Conservation (phyloP, 305 asterid species). For the Solanum hybrid region DNA sequence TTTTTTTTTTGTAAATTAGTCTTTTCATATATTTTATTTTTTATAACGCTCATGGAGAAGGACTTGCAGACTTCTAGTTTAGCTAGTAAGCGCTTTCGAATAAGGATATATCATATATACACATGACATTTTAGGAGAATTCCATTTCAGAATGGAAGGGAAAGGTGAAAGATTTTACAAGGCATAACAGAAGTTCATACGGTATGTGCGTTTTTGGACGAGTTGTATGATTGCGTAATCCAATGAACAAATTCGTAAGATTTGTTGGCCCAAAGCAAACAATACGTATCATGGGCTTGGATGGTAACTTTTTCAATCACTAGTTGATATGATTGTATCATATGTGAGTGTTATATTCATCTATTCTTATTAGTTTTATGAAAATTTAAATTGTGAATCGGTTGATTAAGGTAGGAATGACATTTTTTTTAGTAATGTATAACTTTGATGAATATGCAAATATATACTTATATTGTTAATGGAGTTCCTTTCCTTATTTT, state of each 20-base stretch:
- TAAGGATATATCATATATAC: neutral
- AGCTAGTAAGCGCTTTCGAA: neutral
- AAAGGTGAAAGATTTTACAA: neutral
- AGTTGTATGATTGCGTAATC: fast-evolving
- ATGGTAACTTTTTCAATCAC: neutral
- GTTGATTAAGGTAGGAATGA: neutral
- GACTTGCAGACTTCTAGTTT: neutral
- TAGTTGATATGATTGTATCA: neutral
- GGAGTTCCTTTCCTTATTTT: neutral
- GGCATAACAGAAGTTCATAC: neutral
- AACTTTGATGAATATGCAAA: neutral
- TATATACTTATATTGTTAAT: neutral
- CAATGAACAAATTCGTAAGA: neutral
- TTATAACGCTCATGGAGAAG: neutral
- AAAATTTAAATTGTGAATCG: neutral
- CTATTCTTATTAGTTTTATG: neutral
- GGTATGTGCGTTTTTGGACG: fast-evolving
- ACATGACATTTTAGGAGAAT: neutral
- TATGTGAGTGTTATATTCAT: neutral
- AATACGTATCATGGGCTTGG: neutral
- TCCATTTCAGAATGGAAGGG: neutral
- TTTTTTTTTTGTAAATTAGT: neutral
- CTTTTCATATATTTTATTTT: neutral
- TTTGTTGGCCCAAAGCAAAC: neutral
- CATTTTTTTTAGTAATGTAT: neutral